A percentile compares a stretch with the other conserved stretches of the same genome.
Evolutionary conservation across 1,284 basidiomycete genomes (phyloP).

Genomic region (Dichomitus squalens): DNA sequence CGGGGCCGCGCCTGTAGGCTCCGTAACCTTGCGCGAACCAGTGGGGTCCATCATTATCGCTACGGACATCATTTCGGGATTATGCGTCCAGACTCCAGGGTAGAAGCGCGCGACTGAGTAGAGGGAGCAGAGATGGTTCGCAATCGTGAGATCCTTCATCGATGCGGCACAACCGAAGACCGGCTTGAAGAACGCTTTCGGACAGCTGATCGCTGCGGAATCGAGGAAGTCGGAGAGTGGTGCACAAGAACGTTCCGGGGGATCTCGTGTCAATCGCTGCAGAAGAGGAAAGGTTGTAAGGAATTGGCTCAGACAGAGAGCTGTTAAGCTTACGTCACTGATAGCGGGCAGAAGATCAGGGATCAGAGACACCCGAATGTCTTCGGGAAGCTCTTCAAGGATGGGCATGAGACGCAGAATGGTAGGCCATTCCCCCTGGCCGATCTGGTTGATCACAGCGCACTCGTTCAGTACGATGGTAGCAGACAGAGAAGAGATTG

Average conservation of each 20-base stretch:
- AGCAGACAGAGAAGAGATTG: neutral
- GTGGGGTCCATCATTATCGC: constrained; percentile 61
- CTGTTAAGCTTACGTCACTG: constrained; percentile 48
- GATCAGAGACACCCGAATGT: constrained; percentile 38
- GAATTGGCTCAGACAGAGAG: neutral
- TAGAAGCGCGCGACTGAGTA: constrained; percentile 54
- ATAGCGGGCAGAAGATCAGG: constrained; percentile 47
- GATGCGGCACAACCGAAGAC: constrained; percentile 73
- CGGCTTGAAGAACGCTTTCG: constrained; percentile 75
- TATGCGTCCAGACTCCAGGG: constrained; percentile 67
- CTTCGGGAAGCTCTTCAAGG: constrained; percentile 46
- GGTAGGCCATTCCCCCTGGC: constrained; percentile 43
- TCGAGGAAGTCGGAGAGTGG: constrained; percentile 53
- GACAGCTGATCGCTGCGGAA: constrained; percentile 52
- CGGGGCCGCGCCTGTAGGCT: constrained; percentile 24
- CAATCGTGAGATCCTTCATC: constrained; percentile 56
- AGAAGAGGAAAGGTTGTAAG: neutral
- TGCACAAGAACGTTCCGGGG: constrained; percentile 47
- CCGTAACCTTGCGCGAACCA: constrained; percentile 22
- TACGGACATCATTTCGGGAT: constrained; percentile 78
- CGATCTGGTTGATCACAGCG: constrained; percentile 37
- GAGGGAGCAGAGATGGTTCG: constrained; percentile 60
- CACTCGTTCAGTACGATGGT: neutral
- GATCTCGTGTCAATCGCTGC: constrained; percentile 49
- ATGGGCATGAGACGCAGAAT: constrained; percentile 45